These are phyloP conservation scores for Arthrobotrys iridis DNA, from an alignment of 2,329 filamentous ascomycete genomes.

Conservation along the genomic window DNA sequence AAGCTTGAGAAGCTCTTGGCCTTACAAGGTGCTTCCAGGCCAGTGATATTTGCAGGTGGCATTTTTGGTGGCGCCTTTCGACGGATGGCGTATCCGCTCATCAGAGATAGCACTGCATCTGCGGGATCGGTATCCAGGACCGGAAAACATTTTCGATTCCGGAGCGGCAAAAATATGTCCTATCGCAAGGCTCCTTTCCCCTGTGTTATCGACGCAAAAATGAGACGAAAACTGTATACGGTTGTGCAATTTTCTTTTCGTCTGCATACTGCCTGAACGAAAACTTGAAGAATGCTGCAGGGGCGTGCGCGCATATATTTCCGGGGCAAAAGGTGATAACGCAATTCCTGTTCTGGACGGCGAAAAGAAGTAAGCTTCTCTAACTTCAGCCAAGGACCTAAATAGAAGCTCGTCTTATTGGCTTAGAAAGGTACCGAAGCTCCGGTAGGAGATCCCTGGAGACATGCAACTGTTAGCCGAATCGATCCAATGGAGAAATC, in stretches of 20 bases:
- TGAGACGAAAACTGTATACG: not conserved
- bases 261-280: constrained; percentile 43
- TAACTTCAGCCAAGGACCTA: not conserved
- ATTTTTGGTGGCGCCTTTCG: constrained; percentile 25
- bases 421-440: constrained; percentile 27
- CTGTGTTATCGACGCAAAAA: not conserved
- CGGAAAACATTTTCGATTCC: not conserved
- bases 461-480: constrained; percentile 11
- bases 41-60: constrained; percentile 34
- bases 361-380: constrained; percentile 17
- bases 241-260: constrained; percentile 7
- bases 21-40: not conserved
- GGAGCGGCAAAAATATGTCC: not conserved
- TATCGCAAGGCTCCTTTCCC: not conserved
- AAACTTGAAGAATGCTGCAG: constrained; percentile 18
- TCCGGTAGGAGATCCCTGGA: constrained; percentile 3
- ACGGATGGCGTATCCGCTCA: constrained; percentile 23
- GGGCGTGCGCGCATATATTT: constrained; percentile 31
- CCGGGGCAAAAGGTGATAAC: constrained; percentile 17
- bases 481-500: constrained; percentile 45
- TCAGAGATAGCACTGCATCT: not conserved
- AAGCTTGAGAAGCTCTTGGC: not conserved
- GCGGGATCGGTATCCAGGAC: not conserved
- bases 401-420: not conserved
- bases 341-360: constrained; percentile 21